phyloP scores from a whole-genome alignment of 2,329 filamentous ascomycete genomes.

The Fonsecaea multimorphosa region DNA sequence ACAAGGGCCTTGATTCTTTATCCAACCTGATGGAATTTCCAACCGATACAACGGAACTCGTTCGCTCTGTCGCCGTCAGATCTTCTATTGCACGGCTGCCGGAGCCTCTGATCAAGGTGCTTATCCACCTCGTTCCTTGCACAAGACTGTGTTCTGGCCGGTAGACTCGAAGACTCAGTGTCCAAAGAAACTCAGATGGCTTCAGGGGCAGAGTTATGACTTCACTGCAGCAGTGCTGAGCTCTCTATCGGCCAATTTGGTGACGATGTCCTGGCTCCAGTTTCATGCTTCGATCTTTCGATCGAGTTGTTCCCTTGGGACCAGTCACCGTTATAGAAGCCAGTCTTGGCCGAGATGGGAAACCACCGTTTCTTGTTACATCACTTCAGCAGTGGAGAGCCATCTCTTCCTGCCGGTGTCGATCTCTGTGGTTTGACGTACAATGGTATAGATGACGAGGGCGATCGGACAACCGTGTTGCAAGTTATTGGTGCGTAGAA shows the following conservation, averaged over 20 bases:
- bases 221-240: not conserved
- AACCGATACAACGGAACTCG: not conserved
- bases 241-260: not conserved
- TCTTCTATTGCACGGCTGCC: not conserved
- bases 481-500: not conserved
- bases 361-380: constrained; percentile 5
- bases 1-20: not conserved
- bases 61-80: not conserved
- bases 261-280: not conserved
- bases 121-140: not conserved
- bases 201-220: not conserved
- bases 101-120: not conserved
- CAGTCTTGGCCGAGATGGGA: not conserved
- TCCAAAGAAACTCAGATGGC: not conserved
- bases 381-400: constrained; percentile 2
- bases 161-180: not conserved
- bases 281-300: not conserved
- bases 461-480: not conserved
- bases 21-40: not conserved
- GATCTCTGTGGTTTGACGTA: constrained; percentile 22
- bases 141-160: not conserved
- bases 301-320: not conserved
- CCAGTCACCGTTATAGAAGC: not conserved
- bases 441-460: not conserved
- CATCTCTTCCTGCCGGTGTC: constrained; percentile 9